phyloP scores from a whole-genome alignment of 164 flowering plant species.

The Annona squamosa region DNA sequence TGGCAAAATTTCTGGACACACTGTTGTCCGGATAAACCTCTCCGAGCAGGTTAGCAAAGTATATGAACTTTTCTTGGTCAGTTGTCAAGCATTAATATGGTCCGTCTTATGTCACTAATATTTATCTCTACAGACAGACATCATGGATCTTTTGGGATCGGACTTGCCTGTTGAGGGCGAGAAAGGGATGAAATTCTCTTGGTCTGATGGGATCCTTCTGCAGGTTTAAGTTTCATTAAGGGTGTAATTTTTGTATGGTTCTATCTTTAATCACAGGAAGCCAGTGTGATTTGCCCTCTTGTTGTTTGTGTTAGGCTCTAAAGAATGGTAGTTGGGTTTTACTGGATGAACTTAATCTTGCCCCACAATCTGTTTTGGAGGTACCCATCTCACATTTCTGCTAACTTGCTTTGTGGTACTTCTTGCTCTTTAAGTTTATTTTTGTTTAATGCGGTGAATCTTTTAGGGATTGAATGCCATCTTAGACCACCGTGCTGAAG shows the following conservation, averaged over 20 bases:
- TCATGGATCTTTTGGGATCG: conserved; percentile 94
- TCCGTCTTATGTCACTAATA: not conserved
- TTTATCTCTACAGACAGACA: conserved; percentile 63
- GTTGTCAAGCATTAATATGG: not conserved
- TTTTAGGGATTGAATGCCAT: conserved; percentile 90
- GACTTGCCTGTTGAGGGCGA: conserved; percentile 87
- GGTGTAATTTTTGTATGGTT: not conserved
- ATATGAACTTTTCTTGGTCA: not conserved
- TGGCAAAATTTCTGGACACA: conserved; percentile 85
- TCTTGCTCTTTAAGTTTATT: not conserved
- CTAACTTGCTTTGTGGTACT: not conserved
- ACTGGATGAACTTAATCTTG: conserved; percentile 96
- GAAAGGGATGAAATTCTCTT: conserved; percentile 83
- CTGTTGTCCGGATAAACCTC: conserved; percentile 84
- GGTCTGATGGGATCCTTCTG: conserved; percentile 97
- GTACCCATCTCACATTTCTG: conserved; percentile 18
- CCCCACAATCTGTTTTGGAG: conserved; percentile 98
- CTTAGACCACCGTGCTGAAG: conserved; percentile 94
- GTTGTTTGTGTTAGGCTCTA: conserved; percentile 49
- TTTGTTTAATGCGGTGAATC: not conserved
- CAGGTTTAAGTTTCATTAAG: conserved; percentile 44
- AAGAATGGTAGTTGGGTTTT: conserved; percentile 90
- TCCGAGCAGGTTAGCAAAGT: conserved; percentile 76
- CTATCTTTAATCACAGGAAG: not conserved
- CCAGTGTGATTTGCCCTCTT: not conserved